A percentile compares a stretch with the other conserved stretches of the same genome.
phyloP scores from a whole-genome alignment of 805 yeast species.

The Kazachstania kunashirensis region DNA sequence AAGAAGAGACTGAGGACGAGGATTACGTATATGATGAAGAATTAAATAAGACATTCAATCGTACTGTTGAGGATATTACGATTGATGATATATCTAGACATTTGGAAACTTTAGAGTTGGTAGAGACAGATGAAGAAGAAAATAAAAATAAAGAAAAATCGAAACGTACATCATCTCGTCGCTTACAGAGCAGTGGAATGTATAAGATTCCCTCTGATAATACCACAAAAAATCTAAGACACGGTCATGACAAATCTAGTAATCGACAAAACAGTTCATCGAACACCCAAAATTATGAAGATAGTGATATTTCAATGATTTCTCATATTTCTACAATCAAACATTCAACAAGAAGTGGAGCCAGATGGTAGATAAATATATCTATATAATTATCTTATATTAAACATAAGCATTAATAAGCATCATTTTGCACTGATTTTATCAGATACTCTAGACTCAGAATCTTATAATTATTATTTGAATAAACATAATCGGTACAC shows the following conservation, averaged over 20 bases:
- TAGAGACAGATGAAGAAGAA: conserved; percentile 9
- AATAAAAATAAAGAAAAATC: neutral
- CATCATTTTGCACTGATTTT: too few relatives aligned
- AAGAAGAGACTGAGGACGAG: conserved; percentile 29
- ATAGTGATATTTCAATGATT: conserved; percentile 30
- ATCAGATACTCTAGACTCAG: too few relatives aligned
- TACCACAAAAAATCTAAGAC: conserved; percentile 21
- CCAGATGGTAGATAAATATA: conserved; percentile 24
- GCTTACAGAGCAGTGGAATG: conserved; percentile 9
- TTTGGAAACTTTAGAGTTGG: conserved; percentile 28
- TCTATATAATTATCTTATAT: too few relatives aligned
- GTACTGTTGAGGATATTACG: conserved; percentile 32
- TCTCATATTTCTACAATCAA: conserved; percentile 26
- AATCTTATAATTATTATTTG: too few relatives aligned
- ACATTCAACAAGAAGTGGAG: conserved; percentile 29
- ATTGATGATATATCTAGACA: conserved; percentile 32
- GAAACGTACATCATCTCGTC: conserved; percentile 3
- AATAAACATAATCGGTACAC: too few relatives aligned
- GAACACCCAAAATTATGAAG: conserved; percentile 15
- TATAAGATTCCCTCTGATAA: conserved; percentile 26
- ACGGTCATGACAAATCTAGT: conserved; percentile 7
- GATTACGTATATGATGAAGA: conserved; percentile 31
- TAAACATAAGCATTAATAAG: too few relatives aligned
- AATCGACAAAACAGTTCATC: neutral
- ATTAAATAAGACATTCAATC: conserved; percentile 30